Percentiles rank a stretch among this genome's conserved stretches.
These are phyloP conservation scores for Dryadomyces quercivorus DNA, from an alignment of 2,329 filamentous ascomycete genomes.

Conservation along the genomic window DNA sequence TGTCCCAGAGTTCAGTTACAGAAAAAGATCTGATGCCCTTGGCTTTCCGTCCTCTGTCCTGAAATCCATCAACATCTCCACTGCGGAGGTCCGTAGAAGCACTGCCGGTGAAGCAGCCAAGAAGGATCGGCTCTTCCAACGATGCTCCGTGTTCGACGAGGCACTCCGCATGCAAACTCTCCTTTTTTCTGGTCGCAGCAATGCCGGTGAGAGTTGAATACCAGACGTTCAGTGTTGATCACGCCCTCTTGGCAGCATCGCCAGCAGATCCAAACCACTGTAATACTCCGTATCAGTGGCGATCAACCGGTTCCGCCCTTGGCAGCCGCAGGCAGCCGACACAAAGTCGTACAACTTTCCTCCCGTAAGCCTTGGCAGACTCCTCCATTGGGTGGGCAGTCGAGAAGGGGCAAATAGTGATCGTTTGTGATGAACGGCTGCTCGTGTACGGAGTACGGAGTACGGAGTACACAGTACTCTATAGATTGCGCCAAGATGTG, in stretches of 20 bases:
- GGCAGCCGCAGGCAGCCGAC: not conserved
- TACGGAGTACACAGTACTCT: not conserved
- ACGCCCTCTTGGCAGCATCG: not conserved
- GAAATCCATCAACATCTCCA: not conserved
- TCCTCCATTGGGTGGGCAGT: not conserved
- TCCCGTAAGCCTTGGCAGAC: not conserved
- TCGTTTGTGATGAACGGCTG: not conserved
- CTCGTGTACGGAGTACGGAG: too few species aligned
- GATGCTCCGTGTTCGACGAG: not conserved
- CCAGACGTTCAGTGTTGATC: not conserved
- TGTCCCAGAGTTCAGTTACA: too few species aligned
- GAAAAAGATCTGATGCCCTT: too few species aligned
- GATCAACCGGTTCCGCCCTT: not conserved
- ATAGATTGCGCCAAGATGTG: not conserved
- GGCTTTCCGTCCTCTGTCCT: too few species aligned
- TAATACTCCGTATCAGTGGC: not conserved
- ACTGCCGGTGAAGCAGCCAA: not conserved
- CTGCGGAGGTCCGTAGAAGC: not conserved
- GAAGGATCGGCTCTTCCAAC: not conserved
- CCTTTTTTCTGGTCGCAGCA: not conserved
- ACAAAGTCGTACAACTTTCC: not conserved
- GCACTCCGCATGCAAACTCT: not conserved
- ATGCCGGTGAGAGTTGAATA: too few species aligned
- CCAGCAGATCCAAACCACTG: not conserved
- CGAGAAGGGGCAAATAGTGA: too few species aligned